Conservation (phyloP, 2,329 filamentous ascomycete species). For the Monilinia vaccinii-corymbosi region DNA sequence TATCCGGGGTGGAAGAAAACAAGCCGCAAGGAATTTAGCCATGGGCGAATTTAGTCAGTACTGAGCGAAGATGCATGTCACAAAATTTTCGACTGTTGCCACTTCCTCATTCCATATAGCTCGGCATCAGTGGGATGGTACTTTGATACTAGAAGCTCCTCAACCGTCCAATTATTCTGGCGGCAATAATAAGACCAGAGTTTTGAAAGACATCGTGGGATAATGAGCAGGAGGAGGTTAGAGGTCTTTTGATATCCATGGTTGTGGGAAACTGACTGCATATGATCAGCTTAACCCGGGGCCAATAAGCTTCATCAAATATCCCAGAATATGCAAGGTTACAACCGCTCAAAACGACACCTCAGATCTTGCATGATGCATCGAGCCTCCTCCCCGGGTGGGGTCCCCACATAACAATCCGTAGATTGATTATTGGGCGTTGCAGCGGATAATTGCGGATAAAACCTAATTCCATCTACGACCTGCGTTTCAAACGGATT, state of each 20-base stretch:
- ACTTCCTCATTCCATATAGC: neutral
- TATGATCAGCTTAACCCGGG: neutral
- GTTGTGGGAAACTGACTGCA: neutral
- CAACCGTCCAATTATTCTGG: neutral
- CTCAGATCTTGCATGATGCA: neutral
- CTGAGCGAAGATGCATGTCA: neutral
- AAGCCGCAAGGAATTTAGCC: neutral
- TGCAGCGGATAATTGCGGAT: constrained; percentile 13
- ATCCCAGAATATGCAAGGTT: neutral
- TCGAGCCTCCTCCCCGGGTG: neutral
- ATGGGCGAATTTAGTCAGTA: neutral
- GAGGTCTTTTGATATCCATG: neutral
- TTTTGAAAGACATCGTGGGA: neutral
- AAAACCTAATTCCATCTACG: constrained; percentile 16
- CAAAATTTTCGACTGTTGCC: neutral
- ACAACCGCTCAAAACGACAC: neutral
- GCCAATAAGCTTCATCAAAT: constrained; percentile 2
- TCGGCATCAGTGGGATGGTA: neutral
- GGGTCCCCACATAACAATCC: neutral
- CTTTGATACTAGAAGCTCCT: neutral
- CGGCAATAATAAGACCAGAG: neutral
- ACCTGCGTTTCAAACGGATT: neutral
- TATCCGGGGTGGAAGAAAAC: neutral
- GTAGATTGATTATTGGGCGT: neutral
- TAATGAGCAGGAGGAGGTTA: neutral